Evolutionary conservation across 352 stramenopile species (phyloP).

Genomic region (Blastocystis hominis): DNA sequence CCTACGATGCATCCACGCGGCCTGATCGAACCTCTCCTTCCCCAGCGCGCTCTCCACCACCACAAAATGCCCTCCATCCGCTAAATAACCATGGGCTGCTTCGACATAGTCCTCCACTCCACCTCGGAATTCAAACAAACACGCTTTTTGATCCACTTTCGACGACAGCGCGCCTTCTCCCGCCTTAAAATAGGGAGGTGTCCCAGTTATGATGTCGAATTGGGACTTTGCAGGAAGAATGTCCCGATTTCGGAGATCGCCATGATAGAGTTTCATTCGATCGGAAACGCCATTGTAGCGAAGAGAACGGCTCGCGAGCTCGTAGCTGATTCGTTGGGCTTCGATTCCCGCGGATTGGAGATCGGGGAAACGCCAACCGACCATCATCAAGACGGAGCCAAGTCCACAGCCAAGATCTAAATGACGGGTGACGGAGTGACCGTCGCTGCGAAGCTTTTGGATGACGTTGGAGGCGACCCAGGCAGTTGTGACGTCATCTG

Average conservation of each 20-base stretch:
- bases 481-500: constrained; percentile 68
- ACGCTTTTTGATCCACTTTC: constrained; percentile 61
- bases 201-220: constrained; percentile 69
- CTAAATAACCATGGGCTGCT: constrained; percentile 61
- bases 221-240: background rate
- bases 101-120: constrained; percentile 68
- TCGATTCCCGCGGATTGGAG: constrained; percentile 59
- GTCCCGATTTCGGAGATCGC: constrained; percentile 58
- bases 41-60: constrained; percentile 47
- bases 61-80: constrained; percentile 35
- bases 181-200: constrained; percentile 66
- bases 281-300: constrained; percentile 57
- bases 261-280: constrained; percentile 43
- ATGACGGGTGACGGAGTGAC: background rate
- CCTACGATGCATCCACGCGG: background rate
- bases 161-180: constrained; percentile 54
- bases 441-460: background rate
- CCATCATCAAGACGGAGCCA: constrained; percentile 68
- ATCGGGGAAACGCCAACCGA: constrained; percentile 58
- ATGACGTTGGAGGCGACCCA: constrained; percentile 62
- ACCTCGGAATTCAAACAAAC: constrained; percentile 67
- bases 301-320: constrained; percentile 59
- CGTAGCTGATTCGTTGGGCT: constrained; percentile 59
- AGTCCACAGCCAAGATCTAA: constrained; percentile 68
- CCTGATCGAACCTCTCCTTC: constrained; percentile 28